Base-by-base conservation (phyloP, 495 filamentous ascomycete species). In the Cryomyces antarcticus region DNA sequence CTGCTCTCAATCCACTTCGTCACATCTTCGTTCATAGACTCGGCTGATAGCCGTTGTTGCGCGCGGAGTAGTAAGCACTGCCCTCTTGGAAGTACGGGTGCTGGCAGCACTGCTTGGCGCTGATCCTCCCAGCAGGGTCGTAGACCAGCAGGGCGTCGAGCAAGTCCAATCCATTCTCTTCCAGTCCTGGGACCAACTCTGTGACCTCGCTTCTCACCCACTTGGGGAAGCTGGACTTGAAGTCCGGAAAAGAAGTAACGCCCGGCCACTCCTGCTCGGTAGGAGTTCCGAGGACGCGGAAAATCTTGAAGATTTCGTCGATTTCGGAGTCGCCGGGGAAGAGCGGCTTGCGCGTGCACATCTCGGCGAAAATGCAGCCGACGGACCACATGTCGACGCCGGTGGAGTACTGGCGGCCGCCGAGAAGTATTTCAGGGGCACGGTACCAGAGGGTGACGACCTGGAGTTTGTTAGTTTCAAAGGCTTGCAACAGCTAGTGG, bases 361-460 rank as follows among this genome's bases (percentile, higher is more conserved):
- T 96, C 63, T 99, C 89, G 10, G 92, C 89, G 61, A 99, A 99
- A 62, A 99, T 99, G 58, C 89, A 93, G 36, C 89, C 89, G 41
- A 88, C 77, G 30, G 85, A 93, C 89, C 89, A 99, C 92, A 99
- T 96, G 59, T 99, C 89, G 36, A 99, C 87, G 48, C 92, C 89
- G 38, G 89, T 96, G 24, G 83, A 93, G 66, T 99, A 99, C 60
- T 96, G 89, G 39, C 87, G 81, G 43, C 92, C 89, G 53, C 89
- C 89, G 10, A 99, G 79, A 17, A 99, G 73, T 57, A 99, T 94
- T 61, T 99, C 89, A 0, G 89, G 89, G n/a, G 88, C 73, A 41
- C 92, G 82, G 58, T 96, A 96, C 89, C 89, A 99, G 42, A 99
- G 72, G 0, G 89, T 99, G 42, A 99, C 89, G 44, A 97, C 89